Evolutionary conservation across 768 basidiomycete genomes (phyloP).

Genomic region (Collybiopsis luxurians): DNA sequence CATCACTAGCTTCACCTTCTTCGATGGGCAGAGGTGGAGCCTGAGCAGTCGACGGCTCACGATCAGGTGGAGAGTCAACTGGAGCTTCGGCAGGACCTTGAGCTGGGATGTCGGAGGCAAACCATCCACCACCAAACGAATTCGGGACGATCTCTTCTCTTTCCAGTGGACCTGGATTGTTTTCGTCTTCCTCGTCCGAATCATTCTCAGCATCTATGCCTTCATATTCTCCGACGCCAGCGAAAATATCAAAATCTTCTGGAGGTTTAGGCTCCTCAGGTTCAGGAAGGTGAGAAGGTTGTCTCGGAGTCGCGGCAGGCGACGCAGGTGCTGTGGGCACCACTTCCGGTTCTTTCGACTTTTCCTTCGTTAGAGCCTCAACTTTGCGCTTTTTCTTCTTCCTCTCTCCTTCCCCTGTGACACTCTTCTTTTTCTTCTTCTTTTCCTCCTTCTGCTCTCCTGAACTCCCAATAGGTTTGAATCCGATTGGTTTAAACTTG

Average conservation of each 20-base stretch:
- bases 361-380: neutral
- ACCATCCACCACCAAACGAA: constrained; percentile 37
- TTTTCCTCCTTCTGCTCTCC: constrained; percentile 48
- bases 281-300: constrained; percentile 12
- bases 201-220: constrained; percentile 59
- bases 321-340: neutral
- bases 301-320: constrained; percentile 15
- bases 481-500: constrained; percentile 61
- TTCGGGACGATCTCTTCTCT: neutral
- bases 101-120: constrained; percentile 29
- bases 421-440: constrained; percentile 51
- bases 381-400: constrained; percentile 63
- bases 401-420: constrained; percentile 37
- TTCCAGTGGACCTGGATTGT: constrained; percentile 12
- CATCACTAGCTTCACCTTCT: constrained; percentile 40
- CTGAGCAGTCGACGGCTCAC: constrained; percentile 12
- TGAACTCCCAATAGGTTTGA: constrained; percentile 54
- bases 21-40: constrained; percentile 21
- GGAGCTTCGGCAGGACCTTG: neutral
- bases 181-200: constrained; percentile 47
- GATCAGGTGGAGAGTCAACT: constrained; percentile 8
- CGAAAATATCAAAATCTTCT: constrained; percentile 87
- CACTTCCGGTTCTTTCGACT: constrained; percentile 1
- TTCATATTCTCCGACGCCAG: constrained; percentile 79
- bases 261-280: constrained; percentile 34